Evolutionary conservation across 2,329 filamentous ascomycete species (phyloP).

Genomic region (Cladophialophora chaetospira): DNA sequence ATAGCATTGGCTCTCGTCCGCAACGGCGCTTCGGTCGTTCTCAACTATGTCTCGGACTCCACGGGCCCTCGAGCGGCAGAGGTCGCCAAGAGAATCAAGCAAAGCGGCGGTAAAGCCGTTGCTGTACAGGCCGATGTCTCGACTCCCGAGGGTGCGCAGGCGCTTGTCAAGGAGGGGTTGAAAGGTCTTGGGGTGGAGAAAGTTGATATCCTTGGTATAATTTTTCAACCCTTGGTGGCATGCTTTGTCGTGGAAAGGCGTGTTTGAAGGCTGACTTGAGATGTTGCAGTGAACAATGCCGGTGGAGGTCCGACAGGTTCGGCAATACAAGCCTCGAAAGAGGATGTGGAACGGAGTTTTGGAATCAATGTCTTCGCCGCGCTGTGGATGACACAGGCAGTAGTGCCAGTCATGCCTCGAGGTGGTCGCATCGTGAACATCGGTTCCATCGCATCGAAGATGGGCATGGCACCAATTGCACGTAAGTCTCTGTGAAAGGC

Average conservation of each 20-base stretch:
- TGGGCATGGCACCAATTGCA: slow-evolving; percentile 19
- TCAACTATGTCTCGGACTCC: slow-evolving; percentile 36
- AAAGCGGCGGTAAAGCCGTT: slow-evolving; percentile 31
- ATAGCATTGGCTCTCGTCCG: slow-evolving; percentile 36
- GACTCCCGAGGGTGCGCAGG: slow-evolving; percentile 12
- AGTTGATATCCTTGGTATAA: slow-evolving; percentile 31
- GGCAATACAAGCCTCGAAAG: slow-evolving; percentile 29
- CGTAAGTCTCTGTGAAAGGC: too few species aligned
- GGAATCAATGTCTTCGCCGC: slow-evolving; percentile 57
- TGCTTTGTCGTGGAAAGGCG: too few species aligned
- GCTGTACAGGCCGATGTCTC: slow-evolving; percentile 20
- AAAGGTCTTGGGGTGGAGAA: slow-evolving; percentile 21
- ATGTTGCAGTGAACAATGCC: slow-evolving; percentile 33
- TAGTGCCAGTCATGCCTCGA: slow-evolving; percentile 19
- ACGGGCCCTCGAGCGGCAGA: slow-evolving; percentile 36
- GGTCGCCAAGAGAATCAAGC: slow-evolving; percentile 23
- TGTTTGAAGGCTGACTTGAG: not conserved
- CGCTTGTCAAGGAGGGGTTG: slow-evolving; percentile 15
- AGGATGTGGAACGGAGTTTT: slow-evolving; percentile 56
- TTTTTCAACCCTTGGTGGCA: too few species aligned
- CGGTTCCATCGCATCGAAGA: slow-evolving; percentile 25
- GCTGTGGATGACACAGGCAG: slow-evolving; percentile 31
- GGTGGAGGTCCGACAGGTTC: slow-evolving; percentile 29
- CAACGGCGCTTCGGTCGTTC: slow-evolving; percentile 35
- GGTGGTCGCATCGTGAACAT: slow-evolving; percentile 54